Percentiles rank a stretch among this genome's conserved stretches.
Evolutionary conservation across 2,329 filamentous ascomycete genomes (phyloP).

Genomic region (Fusarium dlaminii): DNA sequence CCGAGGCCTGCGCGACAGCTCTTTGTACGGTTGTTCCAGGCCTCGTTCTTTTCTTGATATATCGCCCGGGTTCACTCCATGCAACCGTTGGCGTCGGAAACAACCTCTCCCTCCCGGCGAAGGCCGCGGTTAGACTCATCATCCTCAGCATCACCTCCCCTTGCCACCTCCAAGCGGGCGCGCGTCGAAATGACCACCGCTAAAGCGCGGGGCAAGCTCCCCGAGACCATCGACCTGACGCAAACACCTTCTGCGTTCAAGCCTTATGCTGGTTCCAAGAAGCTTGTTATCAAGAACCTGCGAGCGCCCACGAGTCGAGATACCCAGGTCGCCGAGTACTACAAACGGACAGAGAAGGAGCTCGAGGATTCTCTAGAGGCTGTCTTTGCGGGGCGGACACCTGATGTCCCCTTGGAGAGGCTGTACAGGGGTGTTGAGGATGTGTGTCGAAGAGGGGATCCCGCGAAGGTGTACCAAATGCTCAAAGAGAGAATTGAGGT

Average conservation of each 20-base stretch:
- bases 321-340: constrained; percentile 78
- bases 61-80: constrained; percentile 41
- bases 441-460: constrained; percentile 81
- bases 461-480: constrained; percentile 72
- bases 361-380: constrained; percentile 76
- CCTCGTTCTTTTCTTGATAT: constrained; percentile 21
- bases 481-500: constrained; percentile 72
- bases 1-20: constrained; percentile 44
- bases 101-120: constrained; percentile 49
- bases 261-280: constrained; percentile 80
- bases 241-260: constrained; percentile 64
- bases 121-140: constrained; percentile 51
- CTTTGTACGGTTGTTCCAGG: constrained; percentile 41
- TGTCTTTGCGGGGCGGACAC: constrained; percentile 73
- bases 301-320: constrained; percentile 65
- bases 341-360: constrained; percentile 77
- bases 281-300: constrained; percentile 93
- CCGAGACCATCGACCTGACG: constrained; percentile 50
- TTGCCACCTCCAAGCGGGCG: constrained; percentile 45
- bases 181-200: constrained; percentile 49
- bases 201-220: constrained; percentile 53
- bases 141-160: constrained; percentile 43
- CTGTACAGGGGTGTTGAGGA: constrained; percentile 93
- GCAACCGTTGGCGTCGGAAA: constrained; percentile 46
- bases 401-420: constrained; percentile 82